These are phyloP conservation scores for Globisporangium megalacanthum DNA, from an alignment of 352 stramenopile species.

Conservation along the genomic window DNA sequence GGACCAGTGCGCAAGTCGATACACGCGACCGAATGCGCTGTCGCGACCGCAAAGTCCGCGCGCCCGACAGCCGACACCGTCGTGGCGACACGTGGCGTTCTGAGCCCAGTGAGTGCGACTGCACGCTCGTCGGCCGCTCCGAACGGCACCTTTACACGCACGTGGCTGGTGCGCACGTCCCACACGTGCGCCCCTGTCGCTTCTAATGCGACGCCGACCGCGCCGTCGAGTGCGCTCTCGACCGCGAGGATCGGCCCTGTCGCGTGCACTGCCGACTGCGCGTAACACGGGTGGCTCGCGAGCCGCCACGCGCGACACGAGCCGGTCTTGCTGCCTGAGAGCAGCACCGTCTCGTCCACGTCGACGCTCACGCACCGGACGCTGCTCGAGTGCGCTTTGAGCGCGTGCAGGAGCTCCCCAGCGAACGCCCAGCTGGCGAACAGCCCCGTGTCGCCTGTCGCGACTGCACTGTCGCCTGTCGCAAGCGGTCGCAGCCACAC, in stretches of 20 bases:
- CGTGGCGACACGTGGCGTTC: background rate
- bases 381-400: constrained; percentile 61
- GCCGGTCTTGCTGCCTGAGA: constrained; percentile 72
- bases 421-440: constrained; percentile 23
- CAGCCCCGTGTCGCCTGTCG: constrained; percentile 2
- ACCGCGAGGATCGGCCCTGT: constrained; percentile 20
- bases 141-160: constrained; percentile 50
- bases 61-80: constrained; percentile 5
- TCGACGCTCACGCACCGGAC: constrained; percentile 54
- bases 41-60: constrained; percentile 52
- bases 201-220: constrained; percentile 33
- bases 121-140: constrained; percentile 25
- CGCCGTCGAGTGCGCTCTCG: constrained; percentile 21
- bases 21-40: constrained; percentile 33
- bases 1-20: constrained; percentile 41
- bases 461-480: background rate
- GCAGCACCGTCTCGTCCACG: constrained; percentile 46
- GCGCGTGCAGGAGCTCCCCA: constrained; percentile 42
- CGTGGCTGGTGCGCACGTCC: constrained; percentile 64
- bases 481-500: constrained; percentile 29
- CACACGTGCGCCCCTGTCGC: constrained; percentile 51
- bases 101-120: constrained; percentile 29
- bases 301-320: constrained; percentile 69
- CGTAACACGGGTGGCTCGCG: constrained; percentile 31
- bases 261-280: constrained; percentile 21